Base-by-base conservation (phyloP, 2,329 filamentous ascomycete genomes). In the Xylaria hypoxylon region DNA sequence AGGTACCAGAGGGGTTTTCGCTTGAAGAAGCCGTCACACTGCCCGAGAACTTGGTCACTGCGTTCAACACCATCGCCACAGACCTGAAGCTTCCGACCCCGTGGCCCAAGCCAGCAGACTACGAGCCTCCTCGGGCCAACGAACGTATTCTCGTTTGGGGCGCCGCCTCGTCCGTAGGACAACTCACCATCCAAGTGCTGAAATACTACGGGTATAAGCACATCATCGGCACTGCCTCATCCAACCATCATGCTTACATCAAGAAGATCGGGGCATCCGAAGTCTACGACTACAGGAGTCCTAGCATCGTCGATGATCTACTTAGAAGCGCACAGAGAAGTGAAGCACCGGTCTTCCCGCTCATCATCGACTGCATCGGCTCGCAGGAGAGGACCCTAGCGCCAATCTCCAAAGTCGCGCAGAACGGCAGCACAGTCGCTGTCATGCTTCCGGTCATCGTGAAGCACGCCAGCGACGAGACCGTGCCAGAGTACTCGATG, bases 391-490 rank as follows among this genome's bases (percentile, higher is more conserved):
- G 83, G 0, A 84, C 82, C 5, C 69, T 89, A 5, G 71, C 72
- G 35, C 86, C 83, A 2, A 77, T 90, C 38, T 79, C 81, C 5
- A 80, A 80, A 68, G 78, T 90, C 26, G 86, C 85, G 0, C 76
- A 80, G 64, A 74, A 59, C 1, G 85, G 85, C 0, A 77, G 80
- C 3, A 85, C 77, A 26, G 85, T 90, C 0, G 88, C 87, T 0
- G 77, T 89, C 17, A 82, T 90, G 77, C 75, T 91, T 5, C 88
- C 88, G 0, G 83, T 90, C 17, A 86, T 90, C 63, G 69, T 88
- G 50, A 81, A 77, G 48, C 84, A 89, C 67, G 82, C 87, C 0
- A 82, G 79, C 0, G 79, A 82, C 4, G 79, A 78, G 0, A 77
- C 81, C 19, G 78, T 76, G 64, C 87, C 87, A 0, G 79, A 83